Evolutionary conservation across 1,139 yeast species (phyloP), one percentile per base, ranked within the genome.

Genomic region (Fermentozyma sake): DNA sequence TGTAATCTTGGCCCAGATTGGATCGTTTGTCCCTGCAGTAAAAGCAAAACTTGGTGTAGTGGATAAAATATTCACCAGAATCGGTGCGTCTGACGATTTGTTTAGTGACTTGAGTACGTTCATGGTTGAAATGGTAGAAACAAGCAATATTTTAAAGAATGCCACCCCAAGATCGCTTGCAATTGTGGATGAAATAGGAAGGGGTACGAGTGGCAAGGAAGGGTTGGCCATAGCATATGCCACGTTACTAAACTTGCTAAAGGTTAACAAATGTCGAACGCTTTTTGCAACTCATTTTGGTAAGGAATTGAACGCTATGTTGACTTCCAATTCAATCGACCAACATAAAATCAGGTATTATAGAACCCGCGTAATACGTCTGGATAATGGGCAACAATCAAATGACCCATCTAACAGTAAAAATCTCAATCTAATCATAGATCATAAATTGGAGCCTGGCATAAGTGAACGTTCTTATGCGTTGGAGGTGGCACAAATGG

Each of bases 101-200:
- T 86, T 70, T 48, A 76, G 85, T 34, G 93, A 89, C 40, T 69
- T 87, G 55, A 84, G 95, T 38, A 89, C 98, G 0, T 91, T 91
- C 46, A 87, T 91, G 97, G 95, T 89, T 10, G 97, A 91, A 45
- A 89, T 91, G 97, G 73, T 85, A n/a, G 98, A 91, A 48, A 85
- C 96, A 0, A 80, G 95, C 14, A 69, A 74, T 37, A 87, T 91
- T 20, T 56, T 91, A 30, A 67, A 72, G 26, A 75, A 83, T 34
- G 94, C 97, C 1, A 86, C 97, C 0, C 48, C 66, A 0, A 55
- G 68, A 23, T 87, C 97, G 0, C 56, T 91, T 37, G 96, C 96
- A 0, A 82, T 91, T 17, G 74, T 91, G 24, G 98, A 91, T 56
- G 98, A 91, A 45, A 79, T 91, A n/a, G 98, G 98, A 0, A 66